Percentiles rank a stretch among this genome's conserved stretches.
phyloP scores from a whole-genome alignment of 805 yeast species.

The Yamadazyma ubonensis region DNA sequence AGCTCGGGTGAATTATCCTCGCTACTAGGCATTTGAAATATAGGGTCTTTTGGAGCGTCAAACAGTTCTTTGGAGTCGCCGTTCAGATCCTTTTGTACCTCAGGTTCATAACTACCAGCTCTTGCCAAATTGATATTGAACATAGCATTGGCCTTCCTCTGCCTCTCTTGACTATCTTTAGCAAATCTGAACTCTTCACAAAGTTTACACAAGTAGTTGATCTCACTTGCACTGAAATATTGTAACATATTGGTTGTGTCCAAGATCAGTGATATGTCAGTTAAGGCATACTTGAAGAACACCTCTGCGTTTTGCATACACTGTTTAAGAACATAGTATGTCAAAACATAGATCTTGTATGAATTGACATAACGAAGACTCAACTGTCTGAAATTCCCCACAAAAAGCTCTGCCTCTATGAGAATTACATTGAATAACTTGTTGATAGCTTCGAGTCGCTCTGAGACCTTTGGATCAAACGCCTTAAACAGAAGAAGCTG shows the following conservation, averaged over 20 bases:
- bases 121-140: conserved; percentile 3
- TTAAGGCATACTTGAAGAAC: conserved; percentile 31
- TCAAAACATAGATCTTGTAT: conserved; percentile 40
- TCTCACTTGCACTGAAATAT: conserved; percentile 34
- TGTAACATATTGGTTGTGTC: conserved; percentile 41
- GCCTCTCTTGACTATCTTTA: conserved; percentile 27
- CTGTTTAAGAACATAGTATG: conserved; percentile 39
- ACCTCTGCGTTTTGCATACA: conserved; percentile 41
- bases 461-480: conserved; percentile 15
- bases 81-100: not conserved
- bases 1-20: not conserved
- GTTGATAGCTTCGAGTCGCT: conserved; percentile 32
- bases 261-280: conserved; percentile 28
- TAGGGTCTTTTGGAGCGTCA: not conserved
- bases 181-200: conserved; percentile 41
- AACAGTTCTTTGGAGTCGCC: not conserved
- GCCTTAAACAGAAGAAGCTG: conserved; percentile 26
- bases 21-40: not conserved
- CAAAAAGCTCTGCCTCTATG: conserved; percentile 41
- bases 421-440: conserved; percentile 31
- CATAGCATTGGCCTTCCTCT: conserved; percentile 11
- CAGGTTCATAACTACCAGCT: not conserved
- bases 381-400: conserved; percentile 40
- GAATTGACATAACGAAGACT: conserved; percentile 40
- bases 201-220: conserved; percentile 33